A percentile compares a stretch with the other conserved stretches of the same genome.
These are phyloP conservation scores for Iberis pinnata DNA, from an alignment of 345 rosid species.

Conservation along the genomic window DNA sequence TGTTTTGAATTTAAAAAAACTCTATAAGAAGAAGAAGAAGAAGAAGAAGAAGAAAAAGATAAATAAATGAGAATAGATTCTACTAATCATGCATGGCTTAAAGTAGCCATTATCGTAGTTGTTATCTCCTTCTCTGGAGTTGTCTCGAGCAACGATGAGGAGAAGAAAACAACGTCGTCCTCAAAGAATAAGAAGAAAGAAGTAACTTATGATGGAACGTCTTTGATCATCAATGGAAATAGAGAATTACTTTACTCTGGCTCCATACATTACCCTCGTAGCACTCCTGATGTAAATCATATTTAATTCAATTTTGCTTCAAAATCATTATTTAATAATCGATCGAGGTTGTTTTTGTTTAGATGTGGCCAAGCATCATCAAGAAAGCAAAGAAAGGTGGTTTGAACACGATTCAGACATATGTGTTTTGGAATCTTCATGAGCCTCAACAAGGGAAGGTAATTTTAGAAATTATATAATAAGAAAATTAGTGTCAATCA, in stretches of 20 bases:
- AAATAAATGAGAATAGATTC: slow-evolving; percentile 25
- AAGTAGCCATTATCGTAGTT: slow-evolving; percentile 24
- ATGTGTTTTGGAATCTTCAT: slow-evolving; percentile 64
- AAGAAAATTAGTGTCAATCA: too few species aligned
- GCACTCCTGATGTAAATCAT: slow-evolving; percentile 34
- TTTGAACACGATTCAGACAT: slow-evolving; percentile 57
- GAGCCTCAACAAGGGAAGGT: slow-evolving; percentile 43
- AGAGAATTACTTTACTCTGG: slow-evolving; percentile 36
- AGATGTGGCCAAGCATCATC: slow-evolving; percentile 40
- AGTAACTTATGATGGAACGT: slow-evolving; percentile 36
- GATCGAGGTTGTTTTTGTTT: slow-evolving; percentile 3
- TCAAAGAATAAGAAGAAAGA: slow-evolving; percentile 15
- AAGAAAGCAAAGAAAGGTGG: slow-evolving; percentile 48
- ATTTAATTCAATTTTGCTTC: too few species aligned
- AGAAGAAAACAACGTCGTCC: slow-evolving; percentile 1
- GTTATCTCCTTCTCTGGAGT: slow-evolving; percentile 21
- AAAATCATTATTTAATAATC: too few species aligned
- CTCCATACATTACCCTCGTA: slow-evolving; percentile 37
- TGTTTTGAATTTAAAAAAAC: neutral
- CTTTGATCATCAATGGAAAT: slow-evolving; percentile 32
- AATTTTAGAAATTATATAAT: slow-evolving; percentile 1
- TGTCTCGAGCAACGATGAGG: neutral
- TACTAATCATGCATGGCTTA: slow-evolving; percentile 20
- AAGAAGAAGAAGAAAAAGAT: neutral
- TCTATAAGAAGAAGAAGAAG: neutral